These are phyloP conservation scores for Zasmidium citrigriseum DNA, from an alignment of 2,329 filamentous ascomycete genomes.

Conservation along the genomic window DNA sequence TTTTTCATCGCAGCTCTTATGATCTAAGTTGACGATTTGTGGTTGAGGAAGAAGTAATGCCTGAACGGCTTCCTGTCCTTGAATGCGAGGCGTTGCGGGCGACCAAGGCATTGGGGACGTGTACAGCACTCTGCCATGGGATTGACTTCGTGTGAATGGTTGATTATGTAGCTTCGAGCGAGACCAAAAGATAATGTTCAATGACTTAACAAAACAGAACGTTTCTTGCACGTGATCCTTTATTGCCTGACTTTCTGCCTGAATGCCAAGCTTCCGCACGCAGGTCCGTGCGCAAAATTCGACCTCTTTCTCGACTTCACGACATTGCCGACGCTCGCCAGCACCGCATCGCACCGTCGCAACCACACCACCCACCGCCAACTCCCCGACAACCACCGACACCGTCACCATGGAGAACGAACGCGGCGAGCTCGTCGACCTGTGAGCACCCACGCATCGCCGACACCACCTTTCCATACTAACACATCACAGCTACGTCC, in stretches of 20 bases:
- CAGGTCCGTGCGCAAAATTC: constrained; percentile 4
- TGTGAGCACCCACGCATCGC: constrained; percentile 65
- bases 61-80: constrained; percentile 22
- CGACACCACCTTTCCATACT: constrained; percentile 7
- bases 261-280: constrained; percentile 5
- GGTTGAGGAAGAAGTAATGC: constrained; percentile 14
- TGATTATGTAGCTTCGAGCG: constrained; percentile 12
- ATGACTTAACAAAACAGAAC: constrained; percentile 3
- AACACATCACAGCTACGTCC: constrained; percentile 73
- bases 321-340: not conserved
- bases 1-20: constrained; percentile 40
- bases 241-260: not conserved
- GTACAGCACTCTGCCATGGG: constrained; percentile 18
- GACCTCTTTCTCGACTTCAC: not conserved
- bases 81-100: constrained; percentile 12
- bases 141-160: constrained; percentile 17
- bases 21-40: constrained; percentile 25
- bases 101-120: constrained; percentile 6
- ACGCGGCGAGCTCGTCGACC: constrained; percentile 98
- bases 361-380: constrained; percentile 2
- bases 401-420: constrained; percentile 90
- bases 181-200: constrained; percentile 11
- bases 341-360: constrained; percentile 2
- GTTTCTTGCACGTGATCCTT: constrained; percentile 3
- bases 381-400: constrained; percentile 12